Conservation (phyloP, 1,284 basidiomycete genomes). For the Hemileccinum hortonii region DNA sequence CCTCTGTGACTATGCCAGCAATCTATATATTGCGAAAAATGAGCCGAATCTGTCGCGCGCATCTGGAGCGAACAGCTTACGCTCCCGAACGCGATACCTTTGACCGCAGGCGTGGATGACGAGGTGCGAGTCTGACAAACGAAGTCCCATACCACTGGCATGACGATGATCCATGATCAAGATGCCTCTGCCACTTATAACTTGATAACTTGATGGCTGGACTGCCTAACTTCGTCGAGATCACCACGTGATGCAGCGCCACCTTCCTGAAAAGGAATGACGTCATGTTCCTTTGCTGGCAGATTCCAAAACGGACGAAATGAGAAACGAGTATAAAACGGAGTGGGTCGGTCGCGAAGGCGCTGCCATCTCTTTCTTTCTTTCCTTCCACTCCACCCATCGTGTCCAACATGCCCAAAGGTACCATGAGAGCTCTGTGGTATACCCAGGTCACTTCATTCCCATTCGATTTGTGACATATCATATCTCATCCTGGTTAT, state of each 20-base stretch:
- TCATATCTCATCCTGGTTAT: constrained; percentile 12
- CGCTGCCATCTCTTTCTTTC: constrained; percentile 6
- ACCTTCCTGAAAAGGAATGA: constrained; percentile 19
- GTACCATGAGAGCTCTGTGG: constrained; percentile 35
- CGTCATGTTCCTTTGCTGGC: constrained; percentile 21
- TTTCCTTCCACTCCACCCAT: background rate
- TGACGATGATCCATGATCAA: too few species aligned
- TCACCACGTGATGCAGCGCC: constrained; percentile 9
- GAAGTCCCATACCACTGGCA: too few species aligned
- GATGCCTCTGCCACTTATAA: too few species aligned
- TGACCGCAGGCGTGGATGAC: constrained; percentile 40
- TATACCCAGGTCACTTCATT: constrained; percentile 27
- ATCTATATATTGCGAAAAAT: constrained; percentile 38
- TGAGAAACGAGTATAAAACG: constrained; percentile 26
- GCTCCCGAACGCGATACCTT: constrained; percentile 47
- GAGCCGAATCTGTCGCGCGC: background rate
- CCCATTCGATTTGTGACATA: background rate
- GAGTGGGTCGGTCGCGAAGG: constrained; percentile 4
- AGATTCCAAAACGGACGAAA: constrained; percentile 17
- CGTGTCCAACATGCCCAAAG: constrained; percentile 27
- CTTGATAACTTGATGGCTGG: too few species aligned
- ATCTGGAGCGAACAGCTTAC: constrained; percentile 28
- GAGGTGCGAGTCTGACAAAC: too few species aligned
- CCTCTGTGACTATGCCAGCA: constrained; percentile 80
- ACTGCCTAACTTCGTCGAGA: too few species aligned